Percentiles rank a stretch among this genome's conserved stretches.
These are phyloP conservation scores for Quercus dentata DNA, from an alignment of 306 rosid genomes.

Conservation along the genomic window DNA sequence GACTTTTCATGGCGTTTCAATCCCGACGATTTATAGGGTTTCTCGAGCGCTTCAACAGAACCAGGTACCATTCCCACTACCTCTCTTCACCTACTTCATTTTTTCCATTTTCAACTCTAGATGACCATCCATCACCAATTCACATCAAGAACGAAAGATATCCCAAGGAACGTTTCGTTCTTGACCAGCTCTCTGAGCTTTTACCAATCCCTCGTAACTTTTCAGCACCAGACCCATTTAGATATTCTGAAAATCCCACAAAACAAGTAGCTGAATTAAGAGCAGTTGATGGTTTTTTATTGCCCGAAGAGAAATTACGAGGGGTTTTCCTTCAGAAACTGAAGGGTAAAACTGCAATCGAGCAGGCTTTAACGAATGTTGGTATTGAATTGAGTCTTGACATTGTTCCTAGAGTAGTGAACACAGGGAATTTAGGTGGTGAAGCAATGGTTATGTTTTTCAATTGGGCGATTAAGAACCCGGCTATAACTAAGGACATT, in stretches of 20 bases:
- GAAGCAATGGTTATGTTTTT: constrained; percentile 70
- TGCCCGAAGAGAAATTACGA: constrained; percentile 67
- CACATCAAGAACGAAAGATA: neutral
- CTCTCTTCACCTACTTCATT: constrained; percentile 8
- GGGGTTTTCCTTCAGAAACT: constrained; percentile 82
- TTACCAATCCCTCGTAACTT: constrained; percentile 23
- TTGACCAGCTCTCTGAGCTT: constrained; percentile 48
- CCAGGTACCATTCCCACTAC: constrained; percentile 12
- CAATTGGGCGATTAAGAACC: constrained; percentile 72
- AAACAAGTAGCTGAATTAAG: constrained; percentile 7
- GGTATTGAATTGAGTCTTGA: constrained; percentile 46
- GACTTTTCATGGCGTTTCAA: constrained; percentile 29
- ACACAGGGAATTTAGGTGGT: constrained; percentile 62
- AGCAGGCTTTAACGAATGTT: constrained; percentile 47
- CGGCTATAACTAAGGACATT: constrained; percentile 34
- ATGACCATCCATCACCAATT: neutral
- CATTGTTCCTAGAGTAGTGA: constrained; percentile 44
- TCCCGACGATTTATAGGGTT: neutral
- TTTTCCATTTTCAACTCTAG: constrained; percentile 29
- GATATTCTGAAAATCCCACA: neutral
- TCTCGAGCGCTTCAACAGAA: neutral
- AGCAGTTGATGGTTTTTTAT: constrained; percentile 55
- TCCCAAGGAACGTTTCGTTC: constrained; percentile 32
- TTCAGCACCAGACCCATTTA: neutral
- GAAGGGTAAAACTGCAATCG: constrained; percentile 60